Evolutionary conservation across 768 basidiomycete species (phyloP).

Genomic region (Mycena amicta): DNA sequence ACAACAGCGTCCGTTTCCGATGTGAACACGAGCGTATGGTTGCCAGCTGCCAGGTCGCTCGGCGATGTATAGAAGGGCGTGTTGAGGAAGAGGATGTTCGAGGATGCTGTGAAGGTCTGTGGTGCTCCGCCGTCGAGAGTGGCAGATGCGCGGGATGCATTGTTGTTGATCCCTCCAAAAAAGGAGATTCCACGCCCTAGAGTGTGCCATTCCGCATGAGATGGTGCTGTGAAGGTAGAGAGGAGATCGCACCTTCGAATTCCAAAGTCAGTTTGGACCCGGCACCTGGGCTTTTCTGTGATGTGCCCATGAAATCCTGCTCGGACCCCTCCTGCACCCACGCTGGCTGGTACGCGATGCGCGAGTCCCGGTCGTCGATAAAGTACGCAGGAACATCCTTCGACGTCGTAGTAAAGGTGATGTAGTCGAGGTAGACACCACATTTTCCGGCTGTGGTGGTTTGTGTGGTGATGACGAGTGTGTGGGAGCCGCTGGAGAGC

Average conservation of each 20-base stretch:
- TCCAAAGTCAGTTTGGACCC: background rate
- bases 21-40: conserved; percentile 13
- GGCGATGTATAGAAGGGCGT: conserved; percentile 14
- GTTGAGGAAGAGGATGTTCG: background rate
- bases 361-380: conserved; percentile 12
- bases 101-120: background rate
- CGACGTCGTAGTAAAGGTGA: conserved; percentile 4
- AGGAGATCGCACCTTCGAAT: conserved; percentile 9
- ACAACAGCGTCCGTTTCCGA: background rate
- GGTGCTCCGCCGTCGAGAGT: conserved; percentile 10
- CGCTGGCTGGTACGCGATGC: conserved; percentile 2
- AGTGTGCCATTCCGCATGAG: no score
- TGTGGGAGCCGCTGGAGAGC: conserved; percentile 3
- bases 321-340: conserved; percentile 4
- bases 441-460: background rate
- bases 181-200: conserved; percentile 2
- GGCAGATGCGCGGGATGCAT: conserved; percentile 2
- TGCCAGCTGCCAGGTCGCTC: background rate
- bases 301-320: conserved; percentile 9
- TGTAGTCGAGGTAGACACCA: conserved; percentile 10
- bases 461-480: conserved; percentile 9
- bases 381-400: no score
- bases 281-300: background rate
- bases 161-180: conserved; percentile 6
- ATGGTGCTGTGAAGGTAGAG: background rate